Evolutionary conservation across 2,329 filamentous ascomycete species (phyloP), one percentile per base, ranked within the genome.

Genomic region (Trichoderma afroharzianum): DNA sequence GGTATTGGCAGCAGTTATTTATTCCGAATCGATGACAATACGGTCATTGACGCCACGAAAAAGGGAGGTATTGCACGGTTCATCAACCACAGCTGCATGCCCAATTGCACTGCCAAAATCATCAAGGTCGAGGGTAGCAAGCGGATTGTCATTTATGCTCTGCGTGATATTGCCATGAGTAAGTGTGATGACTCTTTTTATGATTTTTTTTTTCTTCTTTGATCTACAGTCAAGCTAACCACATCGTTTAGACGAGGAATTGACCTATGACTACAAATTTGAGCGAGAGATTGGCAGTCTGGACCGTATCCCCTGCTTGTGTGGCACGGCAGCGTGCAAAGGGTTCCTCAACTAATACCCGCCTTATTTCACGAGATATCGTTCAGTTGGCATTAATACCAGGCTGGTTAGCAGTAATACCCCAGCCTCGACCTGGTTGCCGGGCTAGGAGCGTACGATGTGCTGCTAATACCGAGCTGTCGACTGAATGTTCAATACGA

Each of bases 201-300:
- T 68, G 26, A 58, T 12, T 18, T 24, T n/a, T 24, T n/a, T 6
- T 5, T 53, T 21, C n/a, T 50, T 53, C 14, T 59, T 18, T 59
- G 15, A 68, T n/a, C 76, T 72, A 63, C 64, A 70, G 71, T 73
- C 79, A 79, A 73, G 80, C 74, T 63, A 36, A 67, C 26, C 32
- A n/a, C 2, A 70, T 33, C 74, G 72, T 76, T 79, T 64, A 99
- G 96, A 98, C 81, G 96, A 99, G 84, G 96, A 99, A 86, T 90
- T 99, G 81, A 99, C 96, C 2, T 99, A 99, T 85, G 96, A 99
- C 85, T 99, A 99, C 88, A 99, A 99, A 83, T 99, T 99, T 81
- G 96, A 99, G 85, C 93, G 96, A 77, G 96, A 99, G 83, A 93
- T 97, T 78, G 94, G 94, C 78, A 97, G 94, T 76, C 89, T 94